Base-by-base conservation (phyloP, 495 filamentous ascomycete species). In the Aspergillus steynii region DNA sequence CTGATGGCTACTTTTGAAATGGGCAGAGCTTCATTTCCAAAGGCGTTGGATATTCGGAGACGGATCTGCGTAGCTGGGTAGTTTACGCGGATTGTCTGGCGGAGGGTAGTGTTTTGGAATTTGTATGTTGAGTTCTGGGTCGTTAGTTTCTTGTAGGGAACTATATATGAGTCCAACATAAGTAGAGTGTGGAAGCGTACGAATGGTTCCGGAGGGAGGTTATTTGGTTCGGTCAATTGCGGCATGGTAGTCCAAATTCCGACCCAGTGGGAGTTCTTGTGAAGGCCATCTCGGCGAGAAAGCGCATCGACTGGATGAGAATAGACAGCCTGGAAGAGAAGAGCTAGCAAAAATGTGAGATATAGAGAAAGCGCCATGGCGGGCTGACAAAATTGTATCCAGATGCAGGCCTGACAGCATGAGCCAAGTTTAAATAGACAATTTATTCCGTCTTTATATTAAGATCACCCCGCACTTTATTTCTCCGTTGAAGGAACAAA, bases 231-330 rank as follows among this genome's bases (percentile, higher is more conserved):
- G 5, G 85, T 83, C 15, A 87, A 68, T 71, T 90, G 86, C 3
- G 86, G 85, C 86, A 88, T 89, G 7, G 84, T 75, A 0, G 84
- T 82, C 87, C 86, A 90, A 2, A 85, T 84, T 59, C 80, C 78
- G 7, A 88, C 84, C 88, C 88, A 90, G 60, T 86, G 85, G 31
- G n/a, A 9, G 32, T 42, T 2, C 9, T 42, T 42, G 37, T 42
- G 37, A 12, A 12, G 9, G 9, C 12, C 37, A 42, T 42, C 12
- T 42, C 10, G 37, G 3, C 9, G 37, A 42, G 37, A 14, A 14
- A 42, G 9, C 12, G 37, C 10, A 14, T 14, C 14, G 1, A 14
- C 37, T 42, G 37, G 12, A 4, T 42, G 12, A 1, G 48, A 27
- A 14, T 2, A 26, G 27, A 50, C 48, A 6, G 15, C 5, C 20